A percentile compares a stretch with the other conserved stretches of the same genome.
phyloP scores from a whole-genome alignment of 352 stramenopile species.

The Phytopythium oedochilum region DNA sequence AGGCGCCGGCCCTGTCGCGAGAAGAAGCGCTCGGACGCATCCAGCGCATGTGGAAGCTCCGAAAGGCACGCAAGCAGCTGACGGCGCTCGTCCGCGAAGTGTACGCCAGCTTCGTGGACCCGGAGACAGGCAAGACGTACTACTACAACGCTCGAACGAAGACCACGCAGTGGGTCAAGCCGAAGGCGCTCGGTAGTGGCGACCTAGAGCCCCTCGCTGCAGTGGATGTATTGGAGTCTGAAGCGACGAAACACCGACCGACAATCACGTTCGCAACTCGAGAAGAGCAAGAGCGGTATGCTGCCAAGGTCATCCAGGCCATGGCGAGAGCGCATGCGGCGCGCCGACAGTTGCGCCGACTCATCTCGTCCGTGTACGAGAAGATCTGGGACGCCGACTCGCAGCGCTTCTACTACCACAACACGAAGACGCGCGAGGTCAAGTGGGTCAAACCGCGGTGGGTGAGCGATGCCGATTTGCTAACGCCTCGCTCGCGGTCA shows the following conservation, averaged over 20 bases:
- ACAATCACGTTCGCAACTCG: slow-evolving; percentile 12
- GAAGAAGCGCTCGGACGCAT: slow-evolving; percentile 63
- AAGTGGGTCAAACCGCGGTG: slow-evolving; percentile 66
- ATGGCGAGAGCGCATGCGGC: slow-evolving; percentile 52
- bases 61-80: slow-evolving; percentile 63
- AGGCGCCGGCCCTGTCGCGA: slow-evolving; percentile 35
- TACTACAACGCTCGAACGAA: slow-evolving; percentile 80
- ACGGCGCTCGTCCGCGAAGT: slow-evolving; percentile 49
- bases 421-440: slow-evolving; percentile 59
- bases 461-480: slow-evolving; percentile 59
- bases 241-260: neutral
- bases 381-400: slow-evolving; percentile 65
- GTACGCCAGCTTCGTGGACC: slow-evolving; percentile 59
- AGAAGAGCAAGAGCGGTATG: slow-evolving; percentile 22
- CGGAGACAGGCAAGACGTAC: slow-evolving; percentile 54
- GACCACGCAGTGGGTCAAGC: slow-evolving; percentile 64
- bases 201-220: slow-evolving; percentile 3
- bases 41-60: slow-evolving; percentile 72
- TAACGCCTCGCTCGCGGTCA: slow-evolving; percentile 42
- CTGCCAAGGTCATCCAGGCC: slow-evolving; percentile 39
- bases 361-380: slow-evolving; percentile 74
- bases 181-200: slow-evolving; percentile 30
- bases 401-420: slow-evolving; percentile 75
- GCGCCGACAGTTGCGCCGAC: slow-evolving; percentile 36
- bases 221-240: slow-evolving; percentile 6